Evolutionary conservation across 768 basidiomycete species (phyloP), one percentile per base, ranked within the genome.

Genomic region (Panaeolus cyanescens): DNA sequence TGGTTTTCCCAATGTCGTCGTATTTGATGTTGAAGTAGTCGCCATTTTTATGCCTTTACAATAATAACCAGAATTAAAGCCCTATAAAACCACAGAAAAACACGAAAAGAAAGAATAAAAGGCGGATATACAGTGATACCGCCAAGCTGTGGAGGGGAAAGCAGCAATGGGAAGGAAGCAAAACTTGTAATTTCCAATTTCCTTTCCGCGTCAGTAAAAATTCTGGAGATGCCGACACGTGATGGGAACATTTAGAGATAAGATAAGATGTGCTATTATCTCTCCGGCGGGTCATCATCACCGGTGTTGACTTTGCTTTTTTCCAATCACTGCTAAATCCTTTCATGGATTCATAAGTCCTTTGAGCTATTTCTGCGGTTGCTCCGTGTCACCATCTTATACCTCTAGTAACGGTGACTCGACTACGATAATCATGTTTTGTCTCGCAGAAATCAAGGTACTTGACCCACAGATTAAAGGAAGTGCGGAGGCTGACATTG

Each of bases 401-500:
- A 33, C 30, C 45, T 25, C 22, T 15, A 50, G 10, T 25, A 28
- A 28, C n/a, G 6, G 10, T 50, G 45, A 28, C 45, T 50, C 45
- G 15, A 50, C 45, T 4, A 28, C 45, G 22, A 50, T 25, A 30
- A 50, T 57, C 40, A 70, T 70, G 69, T 71, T 71, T 59, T 65
- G 65, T 60, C 62, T 69, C 31, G 22, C 45, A 50, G 45, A 50
- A 50, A 20, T 50, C 45, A 50, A 50, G 45, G 45, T 28, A 50
- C 25, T 25, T 42, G 6, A 20, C 6, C 19, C 2, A 6, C 7
- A 13, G 25, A 28, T 30, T 4, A 28, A 4, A 15, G 25, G 72
- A 42, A 77, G 77, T 61, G 73, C 74, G 7, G 79, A 81, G 61
- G 64, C 45, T 50, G 45, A 50, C 45, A 13, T 13, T 20, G 12